Percentiles rank a stretch among this genome's conserved stretches.
phyloP scores from a whole-genome alignment of 2,329 filamentous ascomycete genomes.

The Nothophoma quercina region DNA sequence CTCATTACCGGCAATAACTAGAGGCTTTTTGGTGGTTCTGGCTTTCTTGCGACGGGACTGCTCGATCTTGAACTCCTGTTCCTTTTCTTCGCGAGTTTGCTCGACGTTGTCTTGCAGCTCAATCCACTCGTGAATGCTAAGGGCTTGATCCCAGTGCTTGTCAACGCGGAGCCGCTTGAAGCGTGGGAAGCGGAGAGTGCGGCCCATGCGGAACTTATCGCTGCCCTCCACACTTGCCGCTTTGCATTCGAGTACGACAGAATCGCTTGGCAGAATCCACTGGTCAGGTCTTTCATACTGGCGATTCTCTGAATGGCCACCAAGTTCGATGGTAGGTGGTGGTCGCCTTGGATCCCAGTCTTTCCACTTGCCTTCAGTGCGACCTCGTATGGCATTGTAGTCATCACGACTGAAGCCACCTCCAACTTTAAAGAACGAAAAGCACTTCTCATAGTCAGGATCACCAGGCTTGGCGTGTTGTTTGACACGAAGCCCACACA shows the following conservation, averaged over 20 bases:
- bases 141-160: conserved; percentile 80
- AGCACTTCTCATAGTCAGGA: conserved; percentile 74
- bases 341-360: conserved; percentile 82
- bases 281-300: conserved; percentile 84
- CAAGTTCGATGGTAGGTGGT: conserved; percentile 82
- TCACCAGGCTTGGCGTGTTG: conserved; percentile 67
- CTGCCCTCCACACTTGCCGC: conserved; percentile 79
- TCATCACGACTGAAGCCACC: conserved; percentile 87
- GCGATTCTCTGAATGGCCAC: conserved; percentile 68
- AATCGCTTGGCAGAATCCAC: conserved; percentile 91
- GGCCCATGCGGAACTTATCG: conserved; percentile 76
- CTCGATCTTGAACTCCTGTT: conserved; percentile 73
- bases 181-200: conserved; percentile 88
- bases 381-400: conserved; percentile 81
- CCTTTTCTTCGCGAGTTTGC: conserved; percentile 74
- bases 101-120: conserved; percentile 74
- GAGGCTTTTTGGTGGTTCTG: conserved; percentile 69
- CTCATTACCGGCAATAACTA: conserved; percentile 75
- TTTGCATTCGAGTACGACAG: conserved; percentile 87
- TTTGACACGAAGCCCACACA: conserved; percentile 85
- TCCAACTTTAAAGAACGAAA: conserved; percentile 98
- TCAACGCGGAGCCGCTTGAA: conserved; percentile 85
- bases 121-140: conserved; percentile 80
- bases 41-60: conserved; percentile 69
- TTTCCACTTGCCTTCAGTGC: conserved; percentile 90